Evolutionary conservation across 306 rosid species (phyloP).

Genomic region (Coriaria nepalensis): DNA sequence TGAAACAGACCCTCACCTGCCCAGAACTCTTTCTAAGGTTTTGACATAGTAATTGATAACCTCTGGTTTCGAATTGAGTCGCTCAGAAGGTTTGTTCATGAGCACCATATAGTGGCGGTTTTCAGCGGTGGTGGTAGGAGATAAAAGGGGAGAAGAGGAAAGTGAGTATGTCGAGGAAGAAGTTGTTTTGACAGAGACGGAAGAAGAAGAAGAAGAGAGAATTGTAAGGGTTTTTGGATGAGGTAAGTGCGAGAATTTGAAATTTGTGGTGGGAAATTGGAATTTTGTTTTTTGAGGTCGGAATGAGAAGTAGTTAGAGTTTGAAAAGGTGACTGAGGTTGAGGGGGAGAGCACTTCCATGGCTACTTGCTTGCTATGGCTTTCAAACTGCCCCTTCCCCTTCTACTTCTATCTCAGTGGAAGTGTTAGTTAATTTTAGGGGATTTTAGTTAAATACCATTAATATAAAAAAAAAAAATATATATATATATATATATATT

Average conservation of each 20-base stretch:
- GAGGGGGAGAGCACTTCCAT: conserved; percentile 40
- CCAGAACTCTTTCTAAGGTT: conserved; percentile 38
- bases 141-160: conserved; percentile 21
- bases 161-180: conserved; percentile 24
- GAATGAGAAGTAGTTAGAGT: conserved; percentile 15
- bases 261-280: conserved; percentile 18
- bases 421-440: too few species aligned
- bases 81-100: conserved; percentile 48
- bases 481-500: too few species aligned
- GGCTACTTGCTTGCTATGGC: neutral
- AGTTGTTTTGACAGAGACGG: conserved; percentile 16
- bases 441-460: too few species aligned
- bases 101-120: conserved; percentile 63
- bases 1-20: conserved; percentile 33
- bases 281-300: conserved; percentile 20
- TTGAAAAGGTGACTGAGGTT: conserved; percentile 15
- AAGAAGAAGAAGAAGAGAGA: conserved; percentile 19
- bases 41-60: conserved; percentile 44
- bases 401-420: too few species aligned
- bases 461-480: too few species aligned
- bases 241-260: conserved; percentile 19
- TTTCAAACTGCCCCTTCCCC: neutral
- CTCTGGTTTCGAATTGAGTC: conserved; percentile 31
- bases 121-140: conserved; percentile 20
- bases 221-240: conserved; percentile 5